Base-by-base conservation (phyloP, 306 rosid species). In the Vigna unguiculata region DNA sequence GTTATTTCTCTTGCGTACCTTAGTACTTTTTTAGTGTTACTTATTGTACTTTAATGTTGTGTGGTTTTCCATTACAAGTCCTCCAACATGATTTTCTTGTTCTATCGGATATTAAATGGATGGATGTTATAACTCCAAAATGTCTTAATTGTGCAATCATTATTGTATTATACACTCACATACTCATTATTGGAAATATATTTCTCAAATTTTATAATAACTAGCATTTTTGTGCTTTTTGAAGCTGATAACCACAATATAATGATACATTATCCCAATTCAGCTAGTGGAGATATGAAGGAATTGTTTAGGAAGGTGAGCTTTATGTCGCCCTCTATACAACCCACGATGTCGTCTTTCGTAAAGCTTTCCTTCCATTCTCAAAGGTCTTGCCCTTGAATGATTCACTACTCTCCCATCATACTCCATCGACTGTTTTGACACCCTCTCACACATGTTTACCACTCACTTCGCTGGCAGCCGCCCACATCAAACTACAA, bases 261-360 rank as follows among this genome's bases (percentile, higher is more conserved):
- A 83, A 95, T 90, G 99, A 95, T 95, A 89, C 91, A 95, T 81
- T 95, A 95, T 86, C 99, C 99, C 21, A 95, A 98, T 83, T 91
- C 97, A 47, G 99, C 98, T 17, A 98, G 99, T 77, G 96, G 97
- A 77, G 99, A 98, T 58, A 95, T 95, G 99, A 95, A 95, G 91
- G 96, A 92, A 80, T 81, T 95, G 70, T 95, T 95, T 82, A 88
- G 99, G 89, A 95, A 95, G 99, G 99, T 95, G 83, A 84, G 92
- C 47, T 83, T 68, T 76, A 63, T n/a, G n/a, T n/a, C n/a, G n/a
- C n/a, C n/a, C n/a, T n/a, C n/a, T n/a, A n/a, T n/a, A n/a, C n/a
- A n/a, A n/a, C n/a, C n/a, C n/a, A n/a, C n/a, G n/a, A n/a, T n/a
- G n/a, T n/a, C n/a, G n/a, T n/a, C n/a, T n/a, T n/a, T n/a, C n/a